Evolutionary conservation across 2,329 filamentous ascomycete genomes (phyloP), one percentile per base, ranked within the genome.

Genomic region (Penicillium verrucosum): DNA sequence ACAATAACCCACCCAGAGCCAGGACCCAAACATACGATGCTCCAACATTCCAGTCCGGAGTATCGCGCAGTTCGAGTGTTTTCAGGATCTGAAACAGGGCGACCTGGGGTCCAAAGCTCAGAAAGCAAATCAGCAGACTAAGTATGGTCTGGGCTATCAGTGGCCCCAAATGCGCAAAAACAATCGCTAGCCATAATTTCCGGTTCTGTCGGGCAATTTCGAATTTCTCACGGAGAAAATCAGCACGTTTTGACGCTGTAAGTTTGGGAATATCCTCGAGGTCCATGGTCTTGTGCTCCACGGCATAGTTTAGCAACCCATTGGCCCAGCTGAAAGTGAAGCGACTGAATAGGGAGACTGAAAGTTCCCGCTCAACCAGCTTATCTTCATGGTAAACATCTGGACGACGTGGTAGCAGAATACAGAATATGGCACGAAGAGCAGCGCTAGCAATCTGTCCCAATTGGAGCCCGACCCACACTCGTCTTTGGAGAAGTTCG

Each of bases 21-120:
- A 86, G 67, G 1, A 91, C 87, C 79, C 89, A 87, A n/a, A 83
- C 70, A 85, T 87, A 90, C 0, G 86, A 81, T 36, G 83, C 78
- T 0, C 79, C 66, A 2, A 79, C 76, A 10, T 83, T 75, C 25
- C 61, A 60, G 18, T 78, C 71, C 1, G 79, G 81, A 1, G 68
- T 67, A 5, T 75, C 71, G 12, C 82, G 79, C 14, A 68, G 70
- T 70, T 93, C 89, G 9, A 93, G 78, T 1, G 83, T 79, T 34
- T 78, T 79, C 21, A 93, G 80, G 12, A 93, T 81, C 45, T 83
- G 81, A 56, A 87, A 79, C 60, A 90, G 84, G 29, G 86, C 82
- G 70, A 87, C 84, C 66, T 90, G 89, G 0, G 89, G 89, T 0
- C 84, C 81, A 56, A 92, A 86, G 54, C 84, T 85, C n/a, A 88